Percentiles rank a stretch among this genome's conserved stretches.
Evolutionary conservation across 2,329 filamentous ascomycete genomes (phyloP).

Genomic region (Colletotrichum musae): DNA sequence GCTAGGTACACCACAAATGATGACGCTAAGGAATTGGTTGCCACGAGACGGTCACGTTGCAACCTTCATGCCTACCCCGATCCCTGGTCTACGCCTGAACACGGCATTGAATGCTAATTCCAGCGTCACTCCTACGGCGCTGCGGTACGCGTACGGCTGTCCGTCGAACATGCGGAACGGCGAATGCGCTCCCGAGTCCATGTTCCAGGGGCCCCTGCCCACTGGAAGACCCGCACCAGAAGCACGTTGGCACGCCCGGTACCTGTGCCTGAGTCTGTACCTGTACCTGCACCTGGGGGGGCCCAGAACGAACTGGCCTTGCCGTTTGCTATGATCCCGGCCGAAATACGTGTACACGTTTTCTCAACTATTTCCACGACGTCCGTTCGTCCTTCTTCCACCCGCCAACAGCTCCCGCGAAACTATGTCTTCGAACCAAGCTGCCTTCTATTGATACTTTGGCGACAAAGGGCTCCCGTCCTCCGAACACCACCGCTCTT

Average conservation of each 20-base stretch:
- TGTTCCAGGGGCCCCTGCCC: constrained; percentile 32
- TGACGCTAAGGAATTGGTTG: no score
- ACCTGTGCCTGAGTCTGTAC: background rate
- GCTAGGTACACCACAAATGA: no score
- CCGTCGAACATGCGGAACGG: constrained; percentile 27
- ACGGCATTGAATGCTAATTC: constrained; percentile 23
- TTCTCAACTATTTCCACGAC: constrained; percentile 37
- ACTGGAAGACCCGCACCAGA: constrained; percentile 33
- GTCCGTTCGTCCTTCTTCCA: constrained; percentile 10
- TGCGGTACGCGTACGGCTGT: background rate
- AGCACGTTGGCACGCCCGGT: constrained; percentile 33
- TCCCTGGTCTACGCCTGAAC: constrained; percentile 8
- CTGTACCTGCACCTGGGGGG: constrained; percentile 6
- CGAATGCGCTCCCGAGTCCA: constrained; percentile 29
- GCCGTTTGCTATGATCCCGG: constrained; percentile 32
- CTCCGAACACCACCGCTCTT: constrained; percentile 15
- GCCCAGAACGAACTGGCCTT: constrained; percentile 26
- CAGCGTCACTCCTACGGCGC: background rate
- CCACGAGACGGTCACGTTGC: constrained; percentile 16
- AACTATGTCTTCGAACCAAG: constrained; percentile 37
- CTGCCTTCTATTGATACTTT: constrained; percentile 30
- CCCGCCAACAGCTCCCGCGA: constrained; percentile 25
- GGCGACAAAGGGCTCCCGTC: constrained; percentile 29
- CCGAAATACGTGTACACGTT: constrained; percentile 36
- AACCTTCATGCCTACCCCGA: background rate